Base-by-base conservation (phyloP, 2,329 filamentous ascomycete species). In the Monosporascus sp. region DNA sequence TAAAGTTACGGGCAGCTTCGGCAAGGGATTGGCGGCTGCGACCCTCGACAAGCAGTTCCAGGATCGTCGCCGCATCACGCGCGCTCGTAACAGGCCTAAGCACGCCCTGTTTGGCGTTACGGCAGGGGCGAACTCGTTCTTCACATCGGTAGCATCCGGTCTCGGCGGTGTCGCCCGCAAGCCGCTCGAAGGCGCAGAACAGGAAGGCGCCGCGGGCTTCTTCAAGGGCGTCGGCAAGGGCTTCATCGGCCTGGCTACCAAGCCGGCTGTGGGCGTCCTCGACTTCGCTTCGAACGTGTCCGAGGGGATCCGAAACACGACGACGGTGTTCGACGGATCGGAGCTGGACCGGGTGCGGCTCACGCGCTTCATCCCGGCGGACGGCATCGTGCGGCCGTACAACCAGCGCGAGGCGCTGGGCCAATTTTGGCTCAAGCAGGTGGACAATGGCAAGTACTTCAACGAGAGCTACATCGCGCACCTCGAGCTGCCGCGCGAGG, bases 21-120 rank as follows among this genome's bases (percentile, higher is more conserved):
- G 92, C 61, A 99, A 99, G 74, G 94, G 94, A 55, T 83, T 99
- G 48, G 91, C 94, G 2, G 94, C 92, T 36, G 94, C 94, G 19
- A 97, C 93, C 5, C 82, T 99, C 60, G 94, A 99, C 76, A 97
- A 99, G 72, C 93, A 99, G 68, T 99, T 97, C 76, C 95, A 99
- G 70, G 92, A 97, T 70, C 87, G 93, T 56, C 87, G 94, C 51
- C 89, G 95, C 54, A 99, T 97, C 79, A 92, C 92, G 3, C 86
- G 91, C 56, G 90, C 91, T 27, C 85, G 95, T 47, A 99, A 99
- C 71, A 81, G 93, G 56, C 95, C 94, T 3, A 99, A 99, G 76
- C 94, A 99, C 69, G 95, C 94, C 5, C 79, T 99, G 2, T 99
- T 97, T 66, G 94, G 95, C 50, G 93, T 99, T 49, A 95, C 93